Conservation (phyloP, 2,329 filamentous ascomycete species). For the Cladosporium sp. region DNA sequence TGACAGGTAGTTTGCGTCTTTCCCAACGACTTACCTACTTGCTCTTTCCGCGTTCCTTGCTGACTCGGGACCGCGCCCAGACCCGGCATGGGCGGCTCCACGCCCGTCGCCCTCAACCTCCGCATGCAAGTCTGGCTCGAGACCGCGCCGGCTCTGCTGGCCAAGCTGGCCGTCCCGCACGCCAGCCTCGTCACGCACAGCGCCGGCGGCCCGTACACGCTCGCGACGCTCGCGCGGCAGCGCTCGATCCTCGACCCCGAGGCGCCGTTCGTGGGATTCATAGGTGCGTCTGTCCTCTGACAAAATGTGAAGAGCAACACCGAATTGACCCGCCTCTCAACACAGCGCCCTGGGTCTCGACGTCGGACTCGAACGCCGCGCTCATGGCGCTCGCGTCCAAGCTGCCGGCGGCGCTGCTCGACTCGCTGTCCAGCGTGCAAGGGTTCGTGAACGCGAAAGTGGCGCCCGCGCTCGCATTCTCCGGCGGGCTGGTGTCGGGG, state of each 20-base stretch:
- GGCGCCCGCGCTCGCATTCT: slow-evolving; percentile 25
- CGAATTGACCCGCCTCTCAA: no score
- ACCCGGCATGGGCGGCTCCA: slow-evolving; percentile 41
- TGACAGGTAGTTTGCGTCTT: no score
- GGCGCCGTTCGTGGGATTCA: slow-evolving; percentile 26
- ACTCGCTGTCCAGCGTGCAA: slow-evolving; percentile 27
- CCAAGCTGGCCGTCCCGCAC: slow-evolving; percentile 32
- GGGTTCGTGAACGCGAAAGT: slow-evolving; percentile 29
- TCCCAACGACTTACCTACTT: no score
- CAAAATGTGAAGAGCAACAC: no score
- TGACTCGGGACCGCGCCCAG: no score
- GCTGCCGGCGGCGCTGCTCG: slow-evolving; percentile 26
- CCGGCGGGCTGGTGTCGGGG: slow-evolving; percentile 24
- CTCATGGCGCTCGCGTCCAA: slow-evolving; percentile 21
- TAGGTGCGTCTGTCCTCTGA: no score
- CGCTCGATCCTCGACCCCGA: slow-evolving; percentile 30
- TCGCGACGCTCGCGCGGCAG: slow-evolving; percentile 36
- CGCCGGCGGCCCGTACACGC: slow-evolving; percentile 37
- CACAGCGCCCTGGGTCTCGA: slow-evolving; percentile 39
- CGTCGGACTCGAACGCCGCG: slow-evolving; percentile 28
- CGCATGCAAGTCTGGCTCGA: slow-evolving; percentile 38
- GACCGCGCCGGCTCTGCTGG: slow-evolving; percentile 35
- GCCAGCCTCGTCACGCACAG: slow-evolving; percentile 37
- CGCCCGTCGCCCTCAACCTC: slow-evolving; percentile 30
- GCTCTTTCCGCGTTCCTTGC: no score